A percentile compares a stretch with the other conserved stretches of the same genome.
Evolutionary conservation across 805 yeast species (phyloP).

Genomic region (Candida methanosorbosa): DNA sequence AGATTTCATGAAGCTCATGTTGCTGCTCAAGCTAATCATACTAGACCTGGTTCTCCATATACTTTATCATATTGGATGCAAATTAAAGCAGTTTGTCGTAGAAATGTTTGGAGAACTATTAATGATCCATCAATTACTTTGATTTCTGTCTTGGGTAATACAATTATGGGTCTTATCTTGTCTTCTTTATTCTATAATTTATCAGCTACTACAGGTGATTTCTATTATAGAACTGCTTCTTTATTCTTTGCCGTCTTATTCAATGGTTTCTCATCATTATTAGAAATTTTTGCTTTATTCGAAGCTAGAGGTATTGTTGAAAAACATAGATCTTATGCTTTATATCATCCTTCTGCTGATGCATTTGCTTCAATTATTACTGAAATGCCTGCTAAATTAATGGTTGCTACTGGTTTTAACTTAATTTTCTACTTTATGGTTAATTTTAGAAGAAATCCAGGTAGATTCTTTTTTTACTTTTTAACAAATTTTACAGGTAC

Average conservation of each 20-base stretch:
- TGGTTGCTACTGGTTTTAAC: slow-evolving; percentile 38
- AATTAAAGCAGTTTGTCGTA: slow-evolving; percentile 32
- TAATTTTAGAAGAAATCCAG: slow-evolving; percentile 42
- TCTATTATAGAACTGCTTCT: slow-evolving; percentile 51
- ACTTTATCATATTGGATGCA: slow-evolving; percentile 45
- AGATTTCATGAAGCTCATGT: slow-evolving; percentile 17
- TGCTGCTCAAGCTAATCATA: slow-evolving; percentile 38
- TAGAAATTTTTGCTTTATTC: slow-evolving; percentile 47
- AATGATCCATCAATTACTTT: slow-evolving; percentile 42
- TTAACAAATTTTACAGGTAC: slow-evolving; percentile 35
- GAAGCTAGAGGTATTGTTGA: slow-evolving; percentile 51
- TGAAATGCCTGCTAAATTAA: slow-evolving; percentile 44
- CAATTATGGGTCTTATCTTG: slow-evolving; percentile 44
- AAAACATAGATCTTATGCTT: slow-evolving; percentile 47
- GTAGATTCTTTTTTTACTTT: slow-evolving; percentile 45
- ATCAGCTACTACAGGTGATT: slow-evolving; percentile 30
- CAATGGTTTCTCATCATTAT: slow-evolving; percentile 51
- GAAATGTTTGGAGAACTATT: slow-evolving; percentile 40
- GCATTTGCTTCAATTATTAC: slow-evolving; percentile 55
- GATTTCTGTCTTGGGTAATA: slow-evolving; percentile 34
- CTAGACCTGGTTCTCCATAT: slow-evolving; percentile 42
- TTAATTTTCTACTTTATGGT: slow-evolving; percentile 44
- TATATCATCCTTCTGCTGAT: slow-evolving; percentile 51
- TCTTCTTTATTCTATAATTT: slow-evolving; percentile 53
- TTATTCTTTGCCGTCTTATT: slow-evolving; percentile 61